These are phyloP conservation scores for Fusarium sp. DNA, from an alignment of 2,329 filamentous ascomycete genomes.

Conservation along the genomic window DNA sequence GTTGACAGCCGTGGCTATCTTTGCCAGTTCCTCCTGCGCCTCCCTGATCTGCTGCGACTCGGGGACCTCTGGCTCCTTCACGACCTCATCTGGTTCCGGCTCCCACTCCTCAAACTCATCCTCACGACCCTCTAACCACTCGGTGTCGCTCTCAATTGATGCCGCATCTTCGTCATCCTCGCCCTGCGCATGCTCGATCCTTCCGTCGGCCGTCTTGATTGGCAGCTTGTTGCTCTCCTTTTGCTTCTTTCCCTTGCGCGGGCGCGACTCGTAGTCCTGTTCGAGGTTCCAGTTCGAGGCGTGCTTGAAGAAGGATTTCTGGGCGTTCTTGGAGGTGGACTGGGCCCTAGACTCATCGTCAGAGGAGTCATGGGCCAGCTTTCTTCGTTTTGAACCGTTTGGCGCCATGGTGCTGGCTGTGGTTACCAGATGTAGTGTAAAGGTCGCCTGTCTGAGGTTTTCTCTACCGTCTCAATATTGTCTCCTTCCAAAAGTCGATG, in stretches of 20 bases:
- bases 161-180: conserved; percentile 64
- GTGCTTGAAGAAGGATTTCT: conserved; percentile 73
- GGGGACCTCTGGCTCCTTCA: conserved; percentile 70
- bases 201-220: conserved; percentile 84
- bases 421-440: conserved; percentile 14
- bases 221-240: conserved; percentile 78
- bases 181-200: conserved; percentile 66
- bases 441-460: conserved; percentile 28
- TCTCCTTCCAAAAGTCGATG: conserved; percentile 31
- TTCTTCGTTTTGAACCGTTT: conserved; percentile 64
- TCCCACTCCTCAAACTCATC: conserved; percentile 60
- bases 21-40: conserved; percentile 91
- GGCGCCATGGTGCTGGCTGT: conserved; percentile 53
- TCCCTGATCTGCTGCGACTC: conserved; percentile 80
- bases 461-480: conserved; percentile 15
- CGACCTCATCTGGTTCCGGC: conserved; percentile 57
- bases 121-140: conserved; percentile 69
- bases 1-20: conserved; percentile 80
- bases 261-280: conserved; percentile 84
- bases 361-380: conserved; percentile 61
- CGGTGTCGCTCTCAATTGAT: conserved; percentile 64
- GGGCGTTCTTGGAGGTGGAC: conserved; percentile 52
- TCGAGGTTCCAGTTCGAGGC: conserved; percentile 89
- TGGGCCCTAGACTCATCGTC: conserved; percentile 54
- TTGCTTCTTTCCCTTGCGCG: conserved; percentile 79